Evolutionary conservation across 1,139 yeast species (phyloP).

Genomic region (Diutina rugosa): DNA sequence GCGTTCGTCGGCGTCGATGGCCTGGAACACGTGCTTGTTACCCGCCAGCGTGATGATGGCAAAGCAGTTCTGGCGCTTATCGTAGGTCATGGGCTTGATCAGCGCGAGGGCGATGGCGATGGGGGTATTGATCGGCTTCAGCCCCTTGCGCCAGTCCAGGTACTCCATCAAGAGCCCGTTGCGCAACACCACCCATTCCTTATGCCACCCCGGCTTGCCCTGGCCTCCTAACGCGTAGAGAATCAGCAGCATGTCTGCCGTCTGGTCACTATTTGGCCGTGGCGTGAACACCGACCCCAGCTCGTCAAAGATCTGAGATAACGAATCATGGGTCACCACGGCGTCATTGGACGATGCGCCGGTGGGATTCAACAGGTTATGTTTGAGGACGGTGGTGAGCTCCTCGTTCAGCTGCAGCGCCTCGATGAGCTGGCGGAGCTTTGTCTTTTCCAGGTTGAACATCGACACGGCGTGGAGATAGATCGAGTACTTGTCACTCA

Average conservation of each 20-base stretch:
- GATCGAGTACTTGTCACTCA: conserved; percentile 17
- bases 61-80: conserved; percentile 48
- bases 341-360: background rate
- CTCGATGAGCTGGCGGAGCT: conserved; percentile 30
- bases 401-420: conserved; percentile 30
- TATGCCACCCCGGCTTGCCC: conserved; percentile 79
- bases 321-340: conserved; percentile 7
- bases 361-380: conserved; percentile 15
- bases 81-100: conserved; percentile 39
- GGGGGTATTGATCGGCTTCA: conserved; percentile 51
- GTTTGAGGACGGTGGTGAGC: conserved; percentile 19
- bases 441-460: conserved; percentile 30
- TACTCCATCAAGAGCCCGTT: conserved; percentile 60
- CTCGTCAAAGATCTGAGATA: conserved; percentile 18
- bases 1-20: conserved; percentile 58
- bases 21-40: conserved; percentile 64
- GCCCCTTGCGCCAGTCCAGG: conserved; percentile 72
- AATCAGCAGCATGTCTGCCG: conserved; percentile 36
- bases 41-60: conserved; percentile 66
- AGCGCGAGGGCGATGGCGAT: conserved; percentile 63
- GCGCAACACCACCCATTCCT: conserved; percentile 72
- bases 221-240: conserved; percentile 61
- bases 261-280: conserved; percentile 9
- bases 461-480: conserved; percentile 23
- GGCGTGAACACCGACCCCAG: background rate